Conservation (phyloP, 805 yeast genomes). For the Candida maris region DNA sequence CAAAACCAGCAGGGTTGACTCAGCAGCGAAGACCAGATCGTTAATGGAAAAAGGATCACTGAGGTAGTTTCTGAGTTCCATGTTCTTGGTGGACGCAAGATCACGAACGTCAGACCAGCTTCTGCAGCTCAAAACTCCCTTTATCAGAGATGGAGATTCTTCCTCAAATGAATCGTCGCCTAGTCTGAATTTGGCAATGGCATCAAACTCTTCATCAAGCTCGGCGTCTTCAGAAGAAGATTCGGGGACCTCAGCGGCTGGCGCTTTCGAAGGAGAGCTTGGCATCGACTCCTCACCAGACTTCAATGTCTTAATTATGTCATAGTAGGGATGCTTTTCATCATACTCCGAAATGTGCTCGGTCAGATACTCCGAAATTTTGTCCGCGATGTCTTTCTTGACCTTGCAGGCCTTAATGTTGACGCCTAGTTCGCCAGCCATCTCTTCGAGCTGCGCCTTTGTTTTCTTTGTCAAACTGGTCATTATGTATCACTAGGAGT, state of each 20-base stretch:
- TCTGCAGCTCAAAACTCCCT: neutral
- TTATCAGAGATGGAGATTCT: constrained; percentile 1
- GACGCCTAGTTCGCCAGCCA: constrained; percentile 29
- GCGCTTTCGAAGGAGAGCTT: neutral
- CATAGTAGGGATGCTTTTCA: constrained; percentile 26
- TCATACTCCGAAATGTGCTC: constrained; percentile 21
- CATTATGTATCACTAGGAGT: too few species aligned
- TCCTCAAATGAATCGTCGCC: constrained; percentile 12
- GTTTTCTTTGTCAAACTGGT: constrained; percentile 27
- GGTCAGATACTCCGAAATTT: constrained; percentile 19
- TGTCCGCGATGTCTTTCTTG: constrained; percentile 28
- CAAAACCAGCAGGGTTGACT: constrained; percentile 18
- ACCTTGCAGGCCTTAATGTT: constrained; percentile 22
- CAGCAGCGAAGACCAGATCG: constrained; percentile 22
- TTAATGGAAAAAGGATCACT: constrained; percentile 33
- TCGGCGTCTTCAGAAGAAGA: constrained; percentile 13
- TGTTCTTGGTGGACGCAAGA: constrained; percentile 23
- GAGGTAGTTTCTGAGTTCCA: constrained; percentile 29
- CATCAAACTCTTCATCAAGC: constrained; percentile 13
- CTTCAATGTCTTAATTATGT: constrained; percentile 18
- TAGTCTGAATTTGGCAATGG: constrained; percentile 25
- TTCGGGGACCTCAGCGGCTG: constrained; percentile 6
- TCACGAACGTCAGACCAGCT: constrained; percentile 15
- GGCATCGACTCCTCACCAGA: constrained; percentile 1
- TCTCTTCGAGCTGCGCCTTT: constrained; percentile 28